Conservation (phyloP, 805 yeast genomes). For the Ogataea trehalophila region DNA sequence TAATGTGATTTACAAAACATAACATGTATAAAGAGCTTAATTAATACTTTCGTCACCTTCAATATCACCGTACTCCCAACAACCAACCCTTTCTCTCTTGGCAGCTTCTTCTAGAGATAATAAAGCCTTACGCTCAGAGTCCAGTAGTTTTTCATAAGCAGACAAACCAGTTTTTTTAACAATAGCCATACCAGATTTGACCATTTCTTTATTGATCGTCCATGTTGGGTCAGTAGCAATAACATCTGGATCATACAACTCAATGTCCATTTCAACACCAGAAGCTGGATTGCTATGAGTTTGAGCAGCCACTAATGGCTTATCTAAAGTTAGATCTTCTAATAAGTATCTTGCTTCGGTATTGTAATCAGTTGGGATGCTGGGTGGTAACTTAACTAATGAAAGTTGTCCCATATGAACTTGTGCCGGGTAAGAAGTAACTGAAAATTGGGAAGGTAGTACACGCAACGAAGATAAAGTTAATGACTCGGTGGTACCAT, state of each 20-base stretch:
- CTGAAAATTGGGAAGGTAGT: conserved; percentile 47
- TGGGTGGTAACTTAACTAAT: conserved; percentile 53
- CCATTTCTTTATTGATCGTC: conserved; percentile 56
- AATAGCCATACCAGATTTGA: conserved; percentile 55
- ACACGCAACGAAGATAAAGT: conserved; percentile 40
- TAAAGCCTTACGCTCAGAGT: conserved; percentile 36
- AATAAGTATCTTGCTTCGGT: conserved; percentile 49
- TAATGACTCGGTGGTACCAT: conserved; percentile 50
- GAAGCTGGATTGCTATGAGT: conserved; percentile 34
- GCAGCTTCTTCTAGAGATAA: conserved; percentile 44
- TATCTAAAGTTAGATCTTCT: conserved; percentile 48
- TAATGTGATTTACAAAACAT: neutral
- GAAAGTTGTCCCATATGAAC: conserved; percentile 53
- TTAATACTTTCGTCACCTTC: conserved; percentile 44
- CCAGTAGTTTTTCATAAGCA: conserved; percentile 33
- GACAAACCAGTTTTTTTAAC: conserved; percentile 36
- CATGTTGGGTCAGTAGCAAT: conserved; percentile 49
- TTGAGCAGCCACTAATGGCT: conserved; percentile 51
- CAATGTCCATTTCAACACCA: conserved; percentile 44
- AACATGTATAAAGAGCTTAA: neutral
- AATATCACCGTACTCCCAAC: conserved; percentile 76
- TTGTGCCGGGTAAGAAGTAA: conserved; percentile 41
- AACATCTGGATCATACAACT: conserved; percentile 52
- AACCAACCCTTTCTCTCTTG: conserved; percentile 47
- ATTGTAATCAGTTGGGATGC: conserved; percentile 48